Evolutionary conservation across 208 protist species (phyloP).

Genomic region (Wallacemonas rigidus): DNA sequence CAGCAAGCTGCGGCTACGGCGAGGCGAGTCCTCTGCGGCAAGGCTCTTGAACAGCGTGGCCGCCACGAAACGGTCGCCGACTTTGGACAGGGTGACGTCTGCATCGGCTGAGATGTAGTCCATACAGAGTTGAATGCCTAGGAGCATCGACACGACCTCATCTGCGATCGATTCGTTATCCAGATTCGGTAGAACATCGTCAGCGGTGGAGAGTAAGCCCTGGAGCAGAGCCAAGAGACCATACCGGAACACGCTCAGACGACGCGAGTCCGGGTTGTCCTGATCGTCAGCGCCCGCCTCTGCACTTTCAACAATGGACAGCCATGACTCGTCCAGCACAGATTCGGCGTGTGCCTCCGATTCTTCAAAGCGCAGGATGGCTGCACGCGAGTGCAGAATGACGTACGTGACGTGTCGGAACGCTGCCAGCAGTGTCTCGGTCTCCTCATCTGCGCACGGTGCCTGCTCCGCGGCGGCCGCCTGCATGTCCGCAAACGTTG

Average conservation of each 20-base stretch:
- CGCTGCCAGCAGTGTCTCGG: conserved; percentile 24
- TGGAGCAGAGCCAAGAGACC: conserved; percentile 79
- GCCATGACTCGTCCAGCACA: conserved; percentile 80
- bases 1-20: conserved; percentile 10
- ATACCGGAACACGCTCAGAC: conserved; percentile 76
- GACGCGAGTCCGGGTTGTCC: conserved; percentile 38
- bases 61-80: conserved; percentile 1
- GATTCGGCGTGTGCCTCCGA: conserved; percentile 33
- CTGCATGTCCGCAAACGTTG: background rate
- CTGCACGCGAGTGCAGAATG: conserved; percentile 59
- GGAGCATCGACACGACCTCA: conserved; percentile 71
- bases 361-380: conserved; percentile 22
- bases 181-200: conserved; percentile 71
- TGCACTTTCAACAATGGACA: conserved; percentile 69
- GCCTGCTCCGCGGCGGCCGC: background rate
- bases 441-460: background rate
- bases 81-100: conserved; percentile 20
- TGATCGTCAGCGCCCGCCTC: conserved; percentile 39
- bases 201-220: conserved; percentile 67
- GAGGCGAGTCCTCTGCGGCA: conserved; percentile 7
- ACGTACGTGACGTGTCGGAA: conserved; percentile 41
- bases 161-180: conserved; percentile 50
- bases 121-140: conserved; percentile 67
- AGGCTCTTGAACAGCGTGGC: conserved; percentile 15
- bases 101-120: conserved; percentile 74